Percentiles rank a stretch among this genome's conserved stretches.
Evolutionary conservation across 78 protist genomes (phyloP).

Genomic region (Dictyostelium brefeldianum): DNA sequence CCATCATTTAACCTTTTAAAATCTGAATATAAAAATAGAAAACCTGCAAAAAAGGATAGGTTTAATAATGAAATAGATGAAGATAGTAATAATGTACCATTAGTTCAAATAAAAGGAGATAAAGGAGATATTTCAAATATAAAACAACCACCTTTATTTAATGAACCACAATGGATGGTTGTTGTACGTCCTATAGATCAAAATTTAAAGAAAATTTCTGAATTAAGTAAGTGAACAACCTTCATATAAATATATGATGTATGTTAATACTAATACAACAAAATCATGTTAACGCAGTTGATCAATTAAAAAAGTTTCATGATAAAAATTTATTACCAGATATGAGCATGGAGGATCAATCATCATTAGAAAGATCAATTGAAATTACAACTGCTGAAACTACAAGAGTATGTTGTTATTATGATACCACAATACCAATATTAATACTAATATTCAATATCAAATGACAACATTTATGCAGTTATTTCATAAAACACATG

Average conservation of each 20-base stretch:
- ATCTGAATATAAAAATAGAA: constrained; percentile 25
- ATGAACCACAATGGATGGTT: constrained; percentile 45
- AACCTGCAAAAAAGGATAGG: not conserved
- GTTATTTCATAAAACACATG: constrained; percentile 56
- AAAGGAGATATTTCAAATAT: not conserved
- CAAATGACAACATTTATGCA: too few relatives aligned
- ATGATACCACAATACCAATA: not conserved
- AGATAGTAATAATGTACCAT: not conserved
- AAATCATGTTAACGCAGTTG: constrained; percentile 10
- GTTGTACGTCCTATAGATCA: constrained; percentile 27
- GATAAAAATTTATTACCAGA: constrained; percentile 16
- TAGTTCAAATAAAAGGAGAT: not conserved
- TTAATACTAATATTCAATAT: not conserved
- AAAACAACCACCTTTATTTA: not conserved
- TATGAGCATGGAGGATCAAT: constrained; percentile 25
- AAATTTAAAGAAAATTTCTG: constrained; percentile 10
- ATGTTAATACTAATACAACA: not conserved
- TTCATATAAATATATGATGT: too few relatives aligned
- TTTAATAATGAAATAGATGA: not conserved
- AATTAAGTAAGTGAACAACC: constrained; percentile 33
- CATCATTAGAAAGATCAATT: constrained; percentile 21
- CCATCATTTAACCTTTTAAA: constrained; percentile 19
- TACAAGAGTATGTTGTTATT: constrained; percentile 55
- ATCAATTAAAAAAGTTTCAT: constrained; percentile 25
- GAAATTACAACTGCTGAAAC: constrained; percentile 48